Percentiles rank a stretch among this genome's conserved stretches.
Conservation (phyloP, 1,284 basidiomycete genomes). For the Cystobasidium pallidum region DNA sequence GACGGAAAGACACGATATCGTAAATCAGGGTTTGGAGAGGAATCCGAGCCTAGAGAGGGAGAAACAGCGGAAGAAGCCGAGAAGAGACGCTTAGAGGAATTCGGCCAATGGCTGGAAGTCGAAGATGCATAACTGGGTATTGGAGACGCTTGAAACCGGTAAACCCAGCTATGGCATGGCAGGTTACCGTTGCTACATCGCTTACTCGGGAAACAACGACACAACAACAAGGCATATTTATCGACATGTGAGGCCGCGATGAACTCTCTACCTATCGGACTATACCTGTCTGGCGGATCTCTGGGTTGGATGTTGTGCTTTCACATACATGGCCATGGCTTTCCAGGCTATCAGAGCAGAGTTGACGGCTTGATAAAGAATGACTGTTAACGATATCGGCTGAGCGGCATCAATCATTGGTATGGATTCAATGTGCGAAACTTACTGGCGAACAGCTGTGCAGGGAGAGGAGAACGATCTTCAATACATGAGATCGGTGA, state of each 20-base stretch:
- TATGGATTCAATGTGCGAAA: no score
- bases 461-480: constrained; percentile 44
- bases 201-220: no score
- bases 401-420: no score
- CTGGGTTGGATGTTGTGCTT: not conserved
- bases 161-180: no score
- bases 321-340: constrained; percentile 36
- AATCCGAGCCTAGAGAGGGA: constrained; percentile 36
- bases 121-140: constrained; percentile 44
- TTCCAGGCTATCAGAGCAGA: constrained; percentile 45
- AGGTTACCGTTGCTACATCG: no score
- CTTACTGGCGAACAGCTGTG: constrained; percentile 45
- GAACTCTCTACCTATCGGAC: not conserved
- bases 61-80: constrained; percentile 68
- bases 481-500: constrained; percentile 33
- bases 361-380: constrained; percentile 48
- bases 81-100: constrained; percentile 80
- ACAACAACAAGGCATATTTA: no score
- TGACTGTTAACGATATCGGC: no score
- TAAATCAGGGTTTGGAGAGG: constrained; percentile 64
- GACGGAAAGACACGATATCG: constrained; percentile 79
- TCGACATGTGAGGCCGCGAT: no score
- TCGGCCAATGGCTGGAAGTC: constrained; percentile 76
- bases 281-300: not conserved
- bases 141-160: not conserved